A percentile compares a stretch with the other conserved stretches of the same genome.
phyloP scores from a whole-genome alignment of 768 basidiomycete species.

The Boletus subparvulus region DNA sequence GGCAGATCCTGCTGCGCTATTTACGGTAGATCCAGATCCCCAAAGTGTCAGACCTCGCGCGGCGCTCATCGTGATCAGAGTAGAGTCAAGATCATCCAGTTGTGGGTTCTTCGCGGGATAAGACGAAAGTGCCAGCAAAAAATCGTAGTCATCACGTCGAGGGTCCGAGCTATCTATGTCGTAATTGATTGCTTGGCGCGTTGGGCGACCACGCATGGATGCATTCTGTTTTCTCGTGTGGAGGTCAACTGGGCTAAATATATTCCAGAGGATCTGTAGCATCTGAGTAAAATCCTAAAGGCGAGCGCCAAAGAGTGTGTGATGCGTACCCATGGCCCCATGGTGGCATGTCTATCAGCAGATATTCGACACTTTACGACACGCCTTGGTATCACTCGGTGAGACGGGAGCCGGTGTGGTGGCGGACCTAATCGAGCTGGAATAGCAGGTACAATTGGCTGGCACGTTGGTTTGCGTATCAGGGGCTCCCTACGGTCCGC shows the following conservation, averaged over 20 bases:
- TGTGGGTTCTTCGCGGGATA: slow-evolving; percentile 41
- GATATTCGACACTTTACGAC: slow-evolving; percentile 49
- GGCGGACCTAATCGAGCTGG: slow-evolving; percentile 35
- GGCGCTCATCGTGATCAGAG: slow-evolving; percentile 45
- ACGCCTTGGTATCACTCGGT: slow-evolving; percentile 45
- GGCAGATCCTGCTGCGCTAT: background rate
- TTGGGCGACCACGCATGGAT: slow-evolving; percentile 35
- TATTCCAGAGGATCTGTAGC: slow-evolving; percentile 46
- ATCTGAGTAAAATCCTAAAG: background rate
- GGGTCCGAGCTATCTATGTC: slow-evolving; percentile 15
- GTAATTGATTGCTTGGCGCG: slow-evolving; percentile 15
- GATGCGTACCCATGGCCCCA: slow-evolving; percentile 55
- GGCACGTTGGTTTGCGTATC: slow-evolving; percentile 29
- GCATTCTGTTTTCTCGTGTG: slow-evolving; percentile 44
- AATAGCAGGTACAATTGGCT: slow-evolving; percentile 34
- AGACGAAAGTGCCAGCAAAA: slow-evolving; percentile 42
- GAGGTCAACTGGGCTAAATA: slow-evolving; percentile 38
- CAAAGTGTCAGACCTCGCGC: slow-evolving; percentile 53
- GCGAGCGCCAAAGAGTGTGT: background rate
- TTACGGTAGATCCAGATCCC: slow-evolving; percentile 22
- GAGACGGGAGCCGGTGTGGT: slow-evolving; percentile 49
- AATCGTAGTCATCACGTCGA: slow-evolving; percentile 51
- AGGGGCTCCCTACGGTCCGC: slow-evolving; percentile 11
- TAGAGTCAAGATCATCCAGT: slow-evolving; percentile 50
- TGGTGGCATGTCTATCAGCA: slow-evolving; percentile 46